Evolutionary conservation across 2,329 filamentous ascomycete species (phyloP).

Genomic region (Aspergillus oerlinghausenensis): DNA sequence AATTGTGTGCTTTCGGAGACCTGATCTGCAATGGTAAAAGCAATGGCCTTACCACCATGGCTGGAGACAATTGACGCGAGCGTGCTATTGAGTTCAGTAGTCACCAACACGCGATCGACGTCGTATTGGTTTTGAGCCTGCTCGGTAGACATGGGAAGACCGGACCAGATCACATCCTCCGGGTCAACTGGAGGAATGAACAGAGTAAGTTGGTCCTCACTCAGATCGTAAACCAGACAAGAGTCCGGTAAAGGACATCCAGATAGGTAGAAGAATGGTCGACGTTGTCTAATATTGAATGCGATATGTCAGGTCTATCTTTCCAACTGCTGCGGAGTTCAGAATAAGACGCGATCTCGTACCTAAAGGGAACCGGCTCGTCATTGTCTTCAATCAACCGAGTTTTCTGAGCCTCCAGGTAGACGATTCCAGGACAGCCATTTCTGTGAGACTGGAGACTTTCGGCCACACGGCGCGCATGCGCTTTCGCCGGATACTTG

Average conservation of each 20-base stretch:
- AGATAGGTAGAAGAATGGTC: conserved; percentile 92
- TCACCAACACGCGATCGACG: conserved; percentile 70
- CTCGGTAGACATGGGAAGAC: conserved; percentile 70
- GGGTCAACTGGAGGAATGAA: conserved; percentile 86
- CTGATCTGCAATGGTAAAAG: conserved; percentile 76
- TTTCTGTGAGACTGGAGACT: conserved; percentile 63
- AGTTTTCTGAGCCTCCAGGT: conserved; percentile 79
- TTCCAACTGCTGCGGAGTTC: background rate
- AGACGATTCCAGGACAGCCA: conserved; percentile 69
- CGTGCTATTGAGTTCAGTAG: conserved; percentile 70
- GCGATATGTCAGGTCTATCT: conserved; percentile 2
- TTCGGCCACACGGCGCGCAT: conserved; percentile 77
- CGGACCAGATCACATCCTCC: conserved; percentile 90
- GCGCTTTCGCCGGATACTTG: conserved; percentile 78
- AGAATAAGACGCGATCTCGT: conserved; percentile 14
- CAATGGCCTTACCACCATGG: conserved; percentile 43
- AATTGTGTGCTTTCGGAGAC: conserved; percentile 69
- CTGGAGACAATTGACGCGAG: conserved; percentile 49
- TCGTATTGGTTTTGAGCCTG: conserved; percentile 76
- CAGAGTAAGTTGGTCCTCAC: conserved; percentile 67
- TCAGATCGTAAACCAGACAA: conserved; percentile 75
- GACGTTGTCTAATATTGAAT: conserved; percentile 62
- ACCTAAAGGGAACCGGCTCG: conserved; percentile 74
- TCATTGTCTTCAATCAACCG: conserved; percentile 87
- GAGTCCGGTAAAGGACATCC: conserved; percentile 79